Conservation (phyloP, 768 basidiomycete genomes). For the Termitomyces sp. region DNA sequence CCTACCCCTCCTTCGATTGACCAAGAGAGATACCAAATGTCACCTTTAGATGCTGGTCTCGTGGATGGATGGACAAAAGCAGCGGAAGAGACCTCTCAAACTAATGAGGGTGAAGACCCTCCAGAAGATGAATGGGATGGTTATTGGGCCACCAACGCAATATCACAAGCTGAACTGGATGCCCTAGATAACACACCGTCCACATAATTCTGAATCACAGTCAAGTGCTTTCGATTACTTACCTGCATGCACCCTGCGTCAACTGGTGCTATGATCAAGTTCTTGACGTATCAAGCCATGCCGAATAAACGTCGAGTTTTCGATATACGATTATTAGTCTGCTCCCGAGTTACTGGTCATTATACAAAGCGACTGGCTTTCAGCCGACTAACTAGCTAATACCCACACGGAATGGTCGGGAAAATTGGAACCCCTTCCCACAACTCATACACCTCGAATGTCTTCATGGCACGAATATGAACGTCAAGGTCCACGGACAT, state of each 20-base stretch:
- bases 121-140: slow-evolving; percentile 43
- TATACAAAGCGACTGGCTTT: not conserved
- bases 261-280: too few relatives aligned
- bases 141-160: slow-evolving; percentile 36
- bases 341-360: not conserved
- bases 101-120: slow-evolving; percentile 18
- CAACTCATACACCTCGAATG: not conserved
- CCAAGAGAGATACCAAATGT: slow-evolving; percentile 1
- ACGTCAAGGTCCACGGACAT: not conserved
- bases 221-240: not conserved
- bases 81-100: slow-evolving; percentile 19
- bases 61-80: slow-evolving; percentile 8
- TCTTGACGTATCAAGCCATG: not conserved
- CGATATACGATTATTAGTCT: not conserved
- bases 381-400: not conserved
- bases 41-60: slow-evolving; percentile 11
- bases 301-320: not conserved
- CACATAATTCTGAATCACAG: not conserved
- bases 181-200: not conserved
- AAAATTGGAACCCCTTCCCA: not conserved
- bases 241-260: too few relatives aligned
- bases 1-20: not conserved
- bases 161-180: slow-evolving; percentile 20
- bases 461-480: not conserved
- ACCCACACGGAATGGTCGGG: not conserved